Base-by-base conservation (phyloP, 2,329 filamentous ascomycete species). In the Xylaria sp. region DNA sequence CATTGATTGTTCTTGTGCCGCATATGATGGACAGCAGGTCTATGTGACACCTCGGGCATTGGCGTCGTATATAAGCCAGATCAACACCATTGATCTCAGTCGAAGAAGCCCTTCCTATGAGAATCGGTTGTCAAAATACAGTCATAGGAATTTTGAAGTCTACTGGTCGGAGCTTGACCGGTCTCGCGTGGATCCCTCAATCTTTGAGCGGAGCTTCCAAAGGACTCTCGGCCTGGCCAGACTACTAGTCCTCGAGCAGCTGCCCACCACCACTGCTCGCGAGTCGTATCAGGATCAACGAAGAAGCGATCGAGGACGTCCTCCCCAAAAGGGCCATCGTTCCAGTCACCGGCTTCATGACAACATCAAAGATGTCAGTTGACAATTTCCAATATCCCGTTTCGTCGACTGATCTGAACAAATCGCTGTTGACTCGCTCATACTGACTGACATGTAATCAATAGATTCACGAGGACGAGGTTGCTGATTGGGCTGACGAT, bases 71-170 rank as follows among this genome's bases (percentile, higher is more conserved):
- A 87, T 93, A 70, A 93, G 90, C 0, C 91, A 96, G 73, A 81
- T 85, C 70, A 95, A 96, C 67, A 87, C 86, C 2, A 80, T 95
- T 61, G 91, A 96, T 69, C 79, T 96, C 42, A 86, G 84, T 3
- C 83, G 91, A 18, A 85, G 91, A 48, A 93, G 89, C 16, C 90
- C 91, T 0, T 94, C 90, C 0, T 96, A 96, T 66, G 91, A 96
- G 70, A 95, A 91, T 65, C 86, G 91, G 8, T 80, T 95, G 10
- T 90, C 89, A 13, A 95, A 95, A 72, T 93, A 96, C 72, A 89
- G 88, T 11, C 89, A 89, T 69, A 80, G 91, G 49, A 90, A 90
- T 13, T 96, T 96, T 65, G 91, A 96, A 73, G 84, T 93, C 0
- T 88, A 89, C 71, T 96, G 90, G 86, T 81, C 87, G 1, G 79